These are phyloP conservation scores for Dactylellina sp. DNA, from an alignment of 2,329 filamentous ascomycete genomes.

Conservation along the genomic window DNA sequence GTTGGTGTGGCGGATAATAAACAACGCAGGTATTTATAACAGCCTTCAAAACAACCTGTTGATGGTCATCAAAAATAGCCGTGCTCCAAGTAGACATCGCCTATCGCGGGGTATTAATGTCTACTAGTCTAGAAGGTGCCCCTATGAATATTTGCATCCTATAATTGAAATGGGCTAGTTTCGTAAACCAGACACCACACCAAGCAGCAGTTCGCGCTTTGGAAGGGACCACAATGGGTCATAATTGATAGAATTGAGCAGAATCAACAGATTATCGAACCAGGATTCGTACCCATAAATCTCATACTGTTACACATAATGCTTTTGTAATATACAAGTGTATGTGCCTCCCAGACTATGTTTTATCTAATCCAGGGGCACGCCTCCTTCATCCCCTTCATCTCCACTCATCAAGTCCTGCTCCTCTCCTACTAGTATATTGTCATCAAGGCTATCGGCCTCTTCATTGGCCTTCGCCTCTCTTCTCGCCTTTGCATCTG, in stretches of 20 bases:
- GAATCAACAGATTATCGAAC: no score
- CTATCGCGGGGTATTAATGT: no score
- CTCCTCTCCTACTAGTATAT: constrained; percentile 62
- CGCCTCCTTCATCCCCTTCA: constrained; percentile 58
- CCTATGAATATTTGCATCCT: no score
- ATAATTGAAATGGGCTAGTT: no score
- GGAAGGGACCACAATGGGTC: no score
- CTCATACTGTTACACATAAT: constrained; percentile 3
- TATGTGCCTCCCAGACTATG: not conserved
- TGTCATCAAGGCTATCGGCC: constrained; percentile 61
- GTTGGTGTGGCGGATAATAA: not conserved
- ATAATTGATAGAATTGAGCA: no score
- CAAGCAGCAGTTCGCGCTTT: no score
- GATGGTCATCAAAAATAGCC: no score
- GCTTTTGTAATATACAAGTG: constrained; percentile 21
- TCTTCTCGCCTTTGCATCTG: constrained; percentile 61
- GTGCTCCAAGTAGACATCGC: no score
- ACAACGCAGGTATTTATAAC: constrained; percentile 1
- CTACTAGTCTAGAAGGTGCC: no score
- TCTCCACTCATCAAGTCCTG: constrained; percentile 62
- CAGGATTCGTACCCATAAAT: not conserved
- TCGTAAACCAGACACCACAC: no score
- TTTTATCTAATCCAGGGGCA: not conserved
- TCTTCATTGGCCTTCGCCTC: constrained; percentile 49
- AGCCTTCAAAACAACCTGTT: no score